These are phyloP conservation scores for Rhexocercosporidium sp. DNA, from an alignment of 2,329 filamentous ascomycete species.

Conservation along the genomic window DNA sequence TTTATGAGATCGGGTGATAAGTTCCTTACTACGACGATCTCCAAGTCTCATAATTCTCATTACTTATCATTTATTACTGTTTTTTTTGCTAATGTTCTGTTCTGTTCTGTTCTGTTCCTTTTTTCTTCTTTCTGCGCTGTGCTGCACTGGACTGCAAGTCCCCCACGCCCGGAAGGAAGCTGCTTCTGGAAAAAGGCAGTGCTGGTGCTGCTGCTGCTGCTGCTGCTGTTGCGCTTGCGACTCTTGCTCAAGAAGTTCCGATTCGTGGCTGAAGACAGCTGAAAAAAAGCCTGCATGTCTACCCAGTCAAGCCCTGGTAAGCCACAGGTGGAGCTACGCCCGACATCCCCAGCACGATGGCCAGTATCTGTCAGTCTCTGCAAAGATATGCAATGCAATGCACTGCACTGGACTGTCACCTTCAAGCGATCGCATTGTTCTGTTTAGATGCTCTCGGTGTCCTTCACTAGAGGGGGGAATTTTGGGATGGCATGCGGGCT, in stretches of 20 bases:
- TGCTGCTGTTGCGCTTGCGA: too few relatives aligned
- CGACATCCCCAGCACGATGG: neutral
- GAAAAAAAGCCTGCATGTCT: neutral
- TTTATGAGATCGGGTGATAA: too few relatives aligned
- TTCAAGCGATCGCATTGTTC: neutral
- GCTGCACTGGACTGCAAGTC: neutral
- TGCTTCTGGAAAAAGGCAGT: neutral
- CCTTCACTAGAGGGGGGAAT: neutral
- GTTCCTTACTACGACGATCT: too few relatives aligned
- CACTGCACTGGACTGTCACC: neutral
- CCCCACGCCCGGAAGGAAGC: neutral
- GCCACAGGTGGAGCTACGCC: constrained; percentile 3
- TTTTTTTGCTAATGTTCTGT: neutral
- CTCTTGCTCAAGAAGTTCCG: neutral
- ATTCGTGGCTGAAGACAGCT: neutral
- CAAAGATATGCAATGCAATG: neutral
- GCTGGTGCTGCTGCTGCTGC: neutral
- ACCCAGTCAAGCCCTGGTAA: too few relatives aligned
- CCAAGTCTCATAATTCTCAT: too few relatives aligned
- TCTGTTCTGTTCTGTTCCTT: too few relatives aligned
- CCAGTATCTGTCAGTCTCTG: neutral
- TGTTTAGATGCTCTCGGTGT: neutral
- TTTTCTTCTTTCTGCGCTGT: too few relatives aligned
- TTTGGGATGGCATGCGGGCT: neutral
- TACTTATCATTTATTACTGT: neutral